These are phyloP conservation scores for Smallanthus sonchifolius DNA, from an alignment of 129 eudicot species.

Conservation along the genomic window DNA sequence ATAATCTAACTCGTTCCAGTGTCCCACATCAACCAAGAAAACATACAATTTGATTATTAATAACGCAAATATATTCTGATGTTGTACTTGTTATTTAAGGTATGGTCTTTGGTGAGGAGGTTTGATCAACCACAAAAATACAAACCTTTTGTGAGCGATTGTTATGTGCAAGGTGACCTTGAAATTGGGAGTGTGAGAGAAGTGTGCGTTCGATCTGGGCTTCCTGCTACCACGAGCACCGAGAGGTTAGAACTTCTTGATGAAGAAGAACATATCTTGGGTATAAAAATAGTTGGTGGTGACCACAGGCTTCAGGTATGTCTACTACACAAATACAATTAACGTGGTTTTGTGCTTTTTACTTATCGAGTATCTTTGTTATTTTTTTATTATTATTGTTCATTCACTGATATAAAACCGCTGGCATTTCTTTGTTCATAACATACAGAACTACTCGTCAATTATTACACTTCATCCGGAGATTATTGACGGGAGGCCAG, in stretches of 20 bases:
- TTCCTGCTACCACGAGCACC: constrained; percentile 95
- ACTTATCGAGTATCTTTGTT: background rate
- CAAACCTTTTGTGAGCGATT: constrained; percentile 90
- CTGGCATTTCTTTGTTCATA: background rate
- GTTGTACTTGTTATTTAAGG: constrained; percentile 37
- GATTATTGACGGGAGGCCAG: constrained; percentile 77
- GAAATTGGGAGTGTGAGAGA: constrained; percentile 84
- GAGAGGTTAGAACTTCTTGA: constrained; percentile 87
- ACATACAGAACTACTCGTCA: constrained; percentile 84
- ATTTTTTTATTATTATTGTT: background rate
- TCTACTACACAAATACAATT: background rate
- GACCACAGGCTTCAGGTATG: constrained; percentile 91
- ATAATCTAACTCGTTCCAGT: background rate
- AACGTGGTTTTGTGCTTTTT: background rate
- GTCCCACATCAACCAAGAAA: constrained; percentile 6
- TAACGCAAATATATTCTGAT: background rate
- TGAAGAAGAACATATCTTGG: constrained; percentile 79
- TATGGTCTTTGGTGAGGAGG: constrained; percentile 96
- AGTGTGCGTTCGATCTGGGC: constrained; percentile 88
- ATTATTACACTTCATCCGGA: constrained; percentile 89
- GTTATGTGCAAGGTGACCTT: constrained; percentile 71
- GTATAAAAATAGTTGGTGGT: constrained; percentile 85
- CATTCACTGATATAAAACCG: background rate
- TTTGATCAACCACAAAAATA: constrained; percentile 96
- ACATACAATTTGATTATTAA: constrained; percentile 7